Evolutionary conservation across 495 filamentous ascomycete species (phyloP).

Genomic region (Xylaria bambusicola): DNA sequence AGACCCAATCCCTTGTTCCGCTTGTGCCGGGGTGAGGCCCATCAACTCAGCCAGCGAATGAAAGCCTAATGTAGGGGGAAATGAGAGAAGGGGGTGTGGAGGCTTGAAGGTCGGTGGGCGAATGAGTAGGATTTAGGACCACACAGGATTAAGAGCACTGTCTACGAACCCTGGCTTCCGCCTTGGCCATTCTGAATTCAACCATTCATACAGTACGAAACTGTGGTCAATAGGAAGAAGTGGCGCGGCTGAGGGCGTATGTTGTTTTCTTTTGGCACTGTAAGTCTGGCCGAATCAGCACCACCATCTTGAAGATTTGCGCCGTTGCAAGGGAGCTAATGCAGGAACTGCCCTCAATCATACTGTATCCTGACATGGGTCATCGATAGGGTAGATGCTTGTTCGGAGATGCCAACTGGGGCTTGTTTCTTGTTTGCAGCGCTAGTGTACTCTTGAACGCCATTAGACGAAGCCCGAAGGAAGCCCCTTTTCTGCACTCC

Average conservation of each 20-base stretch:
- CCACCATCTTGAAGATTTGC: slow-evolving; percentile 13
- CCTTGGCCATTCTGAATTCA: not conserved
- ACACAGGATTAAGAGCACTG: slow-evolving; percentile 23
- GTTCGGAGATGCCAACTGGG: slow-evolving; percentile 22
- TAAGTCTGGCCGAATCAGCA: slow-evolving; percentile 16
- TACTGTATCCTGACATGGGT: slow-evolving; percentile 20
- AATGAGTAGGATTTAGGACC: slow-evolving; percentile 24
- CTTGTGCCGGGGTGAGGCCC: slow-evolving; percentile 6
- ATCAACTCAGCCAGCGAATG: slow-evolving; percentile 27
- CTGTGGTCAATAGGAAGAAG: not conserved
- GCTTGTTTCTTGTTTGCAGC: slow-evolving; percentile 15
- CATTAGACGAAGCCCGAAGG: slow-evolving; percentile 4
- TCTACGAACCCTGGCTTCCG: slow-evolving; percentile 1
- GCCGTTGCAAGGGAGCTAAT: slow-evolving; percentile 24
- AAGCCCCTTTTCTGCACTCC: slow-evolving; percentile 13
- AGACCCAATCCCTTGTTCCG: slow-evolving; percentile 20
- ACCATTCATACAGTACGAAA: not conserved
- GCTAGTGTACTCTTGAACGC: slow-evolving; percentile 18
- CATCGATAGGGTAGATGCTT: slow-evolving; percentile 4
- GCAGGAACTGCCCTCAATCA: slow-evolving; percentile 30
- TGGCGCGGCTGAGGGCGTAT: not conserved
- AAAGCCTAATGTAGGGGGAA: slow-evolving; percentile 33
- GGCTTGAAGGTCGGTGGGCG: slow-evolving; percentile 19
- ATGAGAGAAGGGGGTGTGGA: slow-evolving; percentile 38
- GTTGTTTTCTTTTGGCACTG: not conserved